Base-by-base conservation (phyloP, 495 filamentous ascomycete genomes). In the Trichocladium uniseriatum region DNA sequence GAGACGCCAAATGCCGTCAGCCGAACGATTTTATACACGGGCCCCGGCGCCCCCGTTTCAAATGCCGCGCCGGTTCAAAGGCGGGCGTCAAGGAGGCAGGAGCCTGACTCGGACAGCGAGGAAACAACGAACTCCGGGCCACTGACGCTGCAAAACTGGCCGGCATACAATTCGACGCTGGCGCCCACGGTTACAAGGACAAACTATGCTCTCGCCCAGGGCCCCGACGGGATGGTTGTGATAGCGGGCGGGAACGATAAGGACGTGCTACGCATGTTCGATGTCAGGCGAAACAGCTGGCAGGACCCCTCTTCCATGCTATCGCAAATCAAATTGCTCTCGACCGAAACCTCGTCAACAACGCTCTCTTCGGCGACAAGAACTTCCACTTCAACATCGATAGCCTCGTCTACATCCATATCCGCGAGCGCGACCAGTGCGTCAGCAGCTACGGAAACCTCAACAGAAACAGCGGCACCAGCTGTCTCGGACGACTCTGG, bases 281-380 rank as follows among this genome's bases (percentile, higher is more conserved):
- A 96, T 60, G 78, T 83, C 43, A 79, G 76, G 20, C 66, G 76
- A 43, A 95, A 97, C 60, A 66, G 72, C 53, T 98, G 92, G 92
- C 63, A 82, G 18, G 86, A 96, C 66, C 73, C 88, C 0, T 82
- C 78, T 2, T 65, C 75, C 19, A 64, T 84, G 24, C 82, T 97
- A 48, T 74, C 67, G 7, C 59, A 74, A 37, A 49, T 72, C 28
- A 53, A 62, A 38, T 45, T 66, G 16, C 59, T 67, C n/a, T 54
- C 67, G 35, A 35, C 53, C 18, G 61, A 64, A 22, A 52, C 54
- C 11, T 49, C 68, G 13, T 66, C 64, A n/a, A n/a, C 21, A 56
- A 62, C 20, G 70, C 71, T 27, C n/a, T 62, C 70, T 13, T 55
- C 65, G 16, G 64, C 10, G 16, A 5, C n/a, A 1, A 9, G 27